phyloP scores from a whole-genome alignment of 331 rosid species.

The Rhamnella rubrinervis region DNA sequence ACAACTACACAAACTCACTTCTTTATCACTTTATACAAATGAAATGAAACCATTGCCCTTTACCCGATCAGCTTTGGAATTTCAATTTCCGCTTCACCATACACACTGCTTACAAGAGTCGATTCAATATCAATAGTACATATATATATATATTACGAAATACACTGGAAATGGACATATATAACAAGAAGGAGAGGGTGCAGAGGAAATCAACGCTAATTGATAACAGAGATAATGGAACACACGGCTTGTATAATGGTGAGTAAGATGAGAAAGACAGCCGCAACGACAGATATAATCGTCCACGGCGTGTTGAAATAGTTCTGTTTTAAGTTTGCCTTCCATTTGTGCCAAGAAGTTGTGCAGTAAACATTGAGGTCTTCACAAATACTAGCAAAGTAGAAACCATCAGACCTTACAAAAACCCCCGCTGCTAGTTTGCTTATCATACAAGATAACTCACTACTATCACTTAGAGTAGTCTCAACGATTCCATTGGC shows the following conservation, averaged over 20 bases:
- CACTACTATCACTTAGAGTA: not conserved
- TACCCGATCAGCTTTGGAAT: not conserved
- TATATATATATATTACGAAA: not conserved
- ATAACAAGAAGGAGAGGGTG: too few species aligned
- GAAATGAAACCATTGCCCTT: too few species aligned
- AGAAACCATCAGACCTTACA: not conserved
- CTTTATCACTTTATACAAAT: too few species aligned
- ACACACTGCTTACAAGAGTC: too few species aligned
- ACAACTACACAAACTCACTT: too few species aligned
- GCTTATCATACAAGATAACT: constrained; percentile 16
- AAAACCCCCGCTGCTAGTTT: not conserved
- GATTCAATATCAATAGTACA: too few species aligned
- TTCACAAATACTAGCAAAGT: not conserved
- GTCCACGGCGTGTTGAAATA: constrained; percentile 36
- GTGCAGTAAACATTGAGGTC: constrained; percentile 11
- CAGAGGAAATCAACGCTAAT: too few species aligned
- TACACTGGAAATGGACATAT: too few species aligned
- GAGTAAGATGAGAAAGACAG: constrained; percentile 9
- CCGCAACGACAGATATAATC: constrained; percentile 21
- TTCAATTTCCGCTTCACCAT: not conserved
- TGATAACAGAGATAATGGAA: not conserved
- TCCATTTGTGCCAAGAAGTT: constrained; percentile 28
- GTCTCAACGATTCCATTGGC: not conserved
- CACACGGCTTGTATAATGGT: constrained; percentile 15
- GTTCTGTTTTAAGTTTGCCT: constrained; percentile 17